Evolutionary conservation across 192 early-diverging fungal species (phyloP), one percentile per base, ranked within the genome.

Genomic region (Backusella tuberculispora): DNA sequence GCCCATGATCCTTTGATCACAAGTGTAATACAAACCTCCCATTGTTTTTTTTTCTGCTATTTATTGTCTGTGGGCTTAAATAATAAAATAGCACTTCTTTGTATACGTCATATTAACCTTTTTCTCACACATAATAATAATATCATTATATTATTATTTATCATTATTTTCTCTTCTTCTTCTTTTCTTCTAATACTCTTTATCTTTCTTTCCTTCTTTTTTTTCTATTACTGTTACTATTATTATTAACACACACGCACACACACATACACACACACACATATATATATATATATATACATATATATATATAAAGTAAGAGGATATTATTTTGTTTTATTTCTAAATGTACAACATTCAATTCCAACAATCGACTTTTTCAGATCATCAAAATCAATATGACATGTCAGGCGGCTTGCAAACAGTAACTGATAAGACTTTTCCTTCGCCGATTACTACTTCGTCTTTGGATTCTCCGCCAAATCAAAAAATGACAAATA

Each of bases 391-490:
- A 60, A 42, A n/a, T 63, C 71, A 72, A 43, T 63, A 72, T 63
- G 71, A 72, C 48, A 21, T 72, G 13, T 29, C 38, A 24, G 71
- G 26, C 17, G 10, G 12, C 21, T n/a, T 43, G 19, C n/a, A 34
- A 29, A 69, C 24, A 69, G 43, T 50, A 24, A 45, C 63, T 24
- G 44, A 65, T 46, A 65, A 65, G 26, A 65, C 71, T 4, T 77
- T 77, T 41, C 76, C 69, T 9, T 77, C 76, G 12, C 76, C 76
- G 14, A 72, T 77, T 6, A 72, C 76, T n/a, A 66, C 71, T 12
- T 73, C 71, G 19, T 77, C 70, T 0, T 29, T 72, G 43, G 76
- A 77, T 66, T 77, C 76, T 17, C 76, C 76, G 14, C 76, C 76
- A 14, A 66, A 45, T 17, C 64, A 46, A 69, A 47, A 63, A 77